phyloP scores from a whole-genome alignment of 768 basidiomycete genomes.

The Tremella mesenterica region DNA sequence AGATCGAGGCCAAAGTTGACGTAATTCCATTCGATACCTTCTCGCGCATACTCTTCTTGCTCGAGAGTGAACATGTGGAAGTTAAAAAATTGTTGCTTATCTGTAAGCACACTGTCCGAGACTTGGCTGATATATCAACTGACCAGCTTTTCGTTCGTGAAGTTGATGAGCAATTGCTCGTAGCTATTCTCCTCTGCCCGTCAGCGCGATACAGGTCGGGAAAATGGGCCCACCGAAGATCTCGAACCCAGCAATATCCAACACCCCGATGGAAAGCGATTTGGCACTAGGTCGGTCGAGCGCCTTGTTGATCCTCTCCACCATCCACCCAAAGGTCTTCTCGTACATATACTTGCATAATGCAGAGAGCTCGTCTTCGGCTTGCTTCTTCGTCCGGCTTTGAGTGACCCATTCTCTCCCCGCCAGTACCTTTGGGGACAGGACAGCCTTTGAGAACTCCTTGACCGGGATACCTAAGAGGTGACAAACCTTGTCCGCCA shows the following conservation, averaged over 20 bases:
- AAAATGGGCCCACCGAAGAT: constrained; percentile 52
- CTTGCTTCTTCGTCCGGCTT: constrained; percentile 81
- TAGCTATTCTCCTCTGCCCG: constrained; percentile 63
- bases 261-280: constrained; percentile 85
- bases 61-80: constrained; percentile 99
- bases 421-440: constrained; percentile 82
- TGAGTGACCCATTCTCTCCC: constrained; percentile 96
- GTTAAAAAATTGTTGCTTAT: constrained; percentile 51
- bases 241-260: constrained; percentile 99
- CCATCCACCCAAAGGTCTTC: constrained; percentile 86
- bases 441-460: constrained; percentile 79
- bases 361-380: constrained; percentile 79
- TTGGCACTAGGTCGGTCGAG: constrained; percentile 77
- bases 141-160: constrained; percentile 96
- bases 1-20: constrained; percentile 95
- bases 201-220: background rate
- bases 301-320: constrained; percentile 89
- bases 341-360: constrained; percentile 94
- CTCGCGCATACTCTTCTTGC: constrained; percentile 95
- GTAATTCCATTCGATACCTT: constrained; percentile 95
- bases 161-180: constrained; percentile 97
- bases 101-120: constrained; percentile 1
- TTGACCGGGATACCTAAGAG: constrained; percentile 76
- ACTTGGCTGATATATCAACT: constrained; percentile 50
- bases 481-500: constrained; percentile 61